phyloP scores from a whole-genome alignment of 495 filamentous ascomycete species.

The Xylaria palmicola region DNA sequence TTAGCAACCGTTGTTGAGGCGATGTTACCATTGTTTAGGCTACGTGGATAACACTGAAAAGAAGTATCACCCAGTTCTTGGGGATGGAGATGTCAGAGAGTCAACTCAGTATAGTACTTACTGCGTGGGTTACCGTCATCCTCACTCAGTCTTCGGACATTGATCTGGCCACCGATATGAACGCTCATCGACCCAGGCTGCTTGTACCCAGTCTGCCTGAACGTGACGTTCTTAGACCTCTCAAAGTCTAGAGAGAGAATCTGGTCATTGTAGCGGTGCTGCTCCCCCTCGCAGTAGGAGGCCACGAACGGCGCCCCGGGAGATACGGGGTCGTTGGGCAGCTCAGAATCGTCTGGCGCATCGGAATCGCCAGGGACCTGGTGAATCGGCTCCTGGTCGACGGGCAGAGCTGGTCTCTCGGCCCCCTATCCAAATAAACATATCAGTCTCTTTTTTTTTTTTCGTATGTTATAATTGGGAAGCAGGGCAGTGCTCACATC shows the following conservation, averaged over 20 bases:
- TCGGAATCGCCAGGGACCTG: neutral
- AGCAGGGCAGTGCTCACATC: neutral
- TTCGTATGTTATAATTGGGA: neutral
- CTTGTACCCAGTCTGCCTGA: slow-evolving; percentile 21
- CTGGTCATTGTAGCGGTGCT: slow-evolving; percentile 31
- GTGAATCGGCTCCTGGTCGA: slow-evolving; percentile 1
- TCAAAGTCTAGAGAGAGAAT: slow-evolving; percentile 32
- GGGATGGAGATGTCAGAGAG: neutral
- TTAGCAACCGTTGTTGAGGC: neutral
- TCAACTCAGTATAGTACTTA: neutral
- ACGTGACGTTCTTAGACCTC: slow-evolving; percentile 26
- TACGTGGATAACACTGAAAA: neutral
- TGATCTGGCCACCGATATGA: slow-evolving; percentile 38
- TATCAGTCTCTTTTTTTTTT: no score
- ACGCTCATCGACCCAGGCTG: slow-evolving; percentile 23
- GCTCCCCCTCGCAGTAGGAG: slow-evolving; percentile 28
- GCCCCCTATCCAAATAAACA: slow-evolving; percentile 19
- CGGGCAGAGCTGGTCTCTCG: slow-evolving; percentile 13
- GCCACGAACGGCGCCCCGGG: slow-evolving; percentile 17
- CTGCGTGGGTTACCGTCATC: slow-evolving; percentile 23
- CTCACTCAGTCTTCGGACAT: slow-evolving; percentile 35
- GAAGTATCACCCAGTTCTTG: neutral
- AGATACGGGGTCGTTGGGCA: slow-evolving; percentile 5
- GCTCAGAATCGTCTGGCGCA: neutral
- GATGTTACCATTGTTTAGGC: neutral